These are phyloP conservation scores for Penicillium taxi DNA, from an alignment of 495 filamentous ascomycete genomes.

Conservation along the genomic window DNA sequence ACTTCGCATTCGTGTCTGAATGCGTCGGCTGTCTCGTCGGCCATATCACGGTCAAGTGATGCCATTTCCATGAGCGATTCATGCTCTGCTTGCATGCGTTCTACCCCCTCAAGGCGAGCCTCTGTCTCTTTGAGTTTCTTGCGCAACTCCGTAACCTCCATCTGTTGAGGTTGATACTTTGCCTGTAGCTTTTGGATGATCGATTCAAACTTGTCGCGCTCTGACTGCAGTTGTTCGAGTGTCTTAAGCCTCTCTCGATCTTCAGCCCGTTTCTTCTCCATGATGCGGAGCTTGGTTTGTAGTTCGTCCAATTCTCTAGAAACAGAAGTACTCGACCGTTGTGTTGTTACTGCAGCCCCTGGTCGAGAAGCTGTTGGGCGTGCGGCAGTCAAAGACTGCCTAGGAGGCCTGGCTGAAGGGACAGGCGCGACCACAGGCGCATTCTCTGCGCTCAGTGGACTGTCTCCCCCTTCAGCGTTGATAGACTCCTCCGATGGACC, in stretches of 20 bases:
- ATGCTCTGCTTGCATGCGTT: slow-evolving; percentile 69
- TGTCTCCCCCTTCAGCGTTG: slow-evolving; percentile 20
- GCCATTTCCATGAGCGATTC: slow-evolving; percentile 82
- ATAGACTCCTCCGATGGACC: slow-evolving; percentile 26
- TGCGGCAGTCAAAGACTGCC: slow-evolving; percentile 22
- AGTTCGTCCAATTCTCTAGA: slow-evolving; percentile 69
- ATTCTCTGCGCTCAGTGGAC: slow-evolving; percentile 18
- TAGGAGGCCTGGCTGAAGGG: slow-evolving; percentile 21
- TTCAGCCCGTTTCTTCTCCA: slow-evolving; percentile 75
- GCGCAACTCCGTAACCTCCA: slow-evolving; percentile 68
- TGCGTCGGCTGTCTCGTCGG: slow-evolving; percentile 81
- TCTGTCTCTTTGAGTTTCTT: slow-evolving; percentile 72
- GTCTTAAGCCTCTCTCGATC: slow-evolving; percentile 81
- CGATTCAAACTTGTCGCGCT: slow-evolving; percentile 76
- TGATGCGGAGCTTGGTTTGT: slow-evolving; percentile 65
- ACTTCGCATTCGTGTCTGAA: slow-evolving; percentile 74
- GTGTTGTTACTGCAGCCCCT: slow-evolving; percentile 20
- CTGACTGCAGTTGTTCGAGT: slow-evolving; percentile 66
- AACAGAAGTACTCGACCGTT: slow-evolving; percentile 34
- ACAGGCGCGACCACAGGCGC: slow-evolving; percentile 7
- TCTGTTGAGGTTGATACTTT: slow-evolving; percentile 80
- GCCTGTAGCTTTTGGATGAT: slow-evolving; percentile 89
- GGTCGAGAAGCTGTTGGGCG: slow-evolving; percentile 19
- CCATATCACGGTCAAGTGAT: slow-evolving; percentile 88
- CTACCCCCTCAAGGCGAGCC: slow-evolving; percentile 56